These are phyloP conservation scores for Gaillardinia entomophila DNA, from an alignment of 805 yeast species.

Conservation along the genomic window DNA sequence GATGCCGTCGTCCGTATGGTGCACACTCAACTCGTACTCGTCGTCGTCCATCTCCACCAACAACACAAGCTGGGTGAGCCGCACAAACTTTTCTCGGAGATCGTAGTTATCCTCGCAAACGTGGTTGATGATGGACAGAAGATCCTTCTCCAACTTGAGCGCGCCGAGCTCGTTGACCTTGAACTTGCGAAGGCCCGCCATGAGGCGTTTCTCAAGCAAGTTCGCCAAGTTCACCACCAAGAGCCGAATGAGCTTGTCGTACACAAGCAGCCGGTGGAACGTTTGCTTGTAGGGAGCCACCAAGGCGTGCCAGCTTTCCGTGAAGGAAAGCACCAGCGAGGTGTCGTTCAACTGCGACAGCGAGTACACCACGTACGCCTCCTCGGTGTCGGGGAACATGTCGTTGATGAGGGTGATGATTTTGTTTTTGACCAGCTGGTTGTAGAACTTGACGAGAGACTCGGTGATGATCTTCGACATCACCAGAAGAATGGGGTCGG, in stretches of 20 bases:
- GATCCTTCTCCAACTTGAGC: slow-evolving; percentile 74
- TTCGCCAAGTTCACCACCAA: slow-evolving; percentile 52
- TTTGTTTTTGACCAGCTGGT: slow-evolving; percentile 42
- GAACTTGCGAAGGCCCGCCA: slow-evolving; percentile 54
- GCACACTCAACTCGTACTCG: slow-evolving; percentile 34
- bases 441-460: slow-evolving; percentile 40
- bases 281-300: slow-evolving; percentile 61
- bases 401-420: slow-evolving; percentile 39
- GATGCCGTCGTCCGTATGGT: slow-evolving; percentile 24
- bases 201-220: slow-evolving; percentile 59
- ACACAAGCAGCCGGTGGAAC: slow-evolving; percentile 47
- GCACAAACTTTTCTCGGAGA: slow-evolving; percentile 69
- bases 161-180: slow-evolving; percentile 77
- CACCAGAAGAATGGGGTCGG: slow-evolving; percentile 20
- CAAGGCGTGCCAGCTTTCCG: slow-evolving; percentile 57
- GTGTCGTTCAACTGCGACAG: slow-evolving; percentile 22
- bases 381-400: slow-evolving; percentile 31
- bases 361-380: slow-evolving; percentile 25
- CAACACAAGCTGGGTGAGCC: slow-evolving; percentile 80
- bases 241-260: slow-evolving; percentile 40
- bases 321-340: slow-evolving; percentile 42
- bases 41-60: slow-evolving; percentile 76
- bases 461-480: slow-evolving; percentile 22
- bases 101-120: slow-evolving; percentile 68
- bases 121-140: slow-evolving; percentile 66